These are phyloP conservation scores for Cytospora mali DNA, from an alignment of 2,329 filamentous ascomycete species.

Conservation along the genomic window DNA sequence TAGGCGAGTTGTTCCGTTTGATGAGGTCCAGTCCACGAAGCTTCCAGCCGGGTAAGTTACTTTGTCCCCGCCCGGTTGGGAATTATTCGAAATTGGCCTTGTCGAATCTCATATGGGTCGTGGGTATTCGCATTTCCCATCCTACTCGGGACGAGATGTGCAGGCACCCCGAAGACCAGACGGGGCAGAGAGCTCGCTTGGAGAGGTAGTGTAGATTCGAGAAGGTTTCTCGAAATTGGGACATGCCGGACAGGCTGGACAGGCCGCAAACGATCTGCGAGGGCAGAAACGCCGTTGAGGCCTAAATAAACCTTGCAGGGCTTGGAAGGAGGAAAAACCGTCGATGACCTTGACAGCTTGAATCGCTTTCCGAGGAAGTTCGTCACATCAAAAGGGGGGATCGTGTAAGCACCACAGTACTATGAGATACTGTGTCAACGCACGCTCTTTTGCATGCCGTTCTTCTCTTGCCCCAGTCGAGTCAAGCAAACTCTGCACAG, in stretches of 20 bases:
- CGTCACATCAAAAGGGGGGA: background rate
- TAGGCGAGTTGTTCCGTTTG: conserved; percentile 27
- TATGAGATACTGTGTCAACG: background rate
- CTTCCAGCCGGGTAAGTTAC: background rate
- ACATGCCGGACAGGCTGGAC: background rate
- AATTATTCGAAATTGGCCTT: background rate
- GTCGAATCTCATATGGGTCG: background rate
- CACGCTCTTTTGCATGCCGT: background rate
- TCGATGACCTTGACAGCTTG: background rate
- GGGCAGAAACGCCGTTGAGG: conserved; percentile 8
- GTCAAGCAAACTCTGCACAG: background rate
- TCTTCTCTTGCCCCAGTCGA: background rate
- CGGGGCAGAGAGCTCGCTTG: background rate
- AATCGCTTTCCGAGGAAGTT: background rate
- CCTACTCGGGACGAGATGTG: background rate
- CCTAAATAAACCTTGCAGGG: background rate
- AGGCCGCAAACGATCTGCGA: background rate
- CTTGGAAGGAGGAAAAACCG: no score
- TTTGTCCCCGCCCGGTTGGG: background rate
- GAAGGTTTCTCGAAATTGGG: background rate
- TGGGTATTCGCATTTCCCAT: background rate
- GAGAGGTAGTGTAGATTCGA: no score
- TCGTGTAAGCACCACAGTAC: background rate
- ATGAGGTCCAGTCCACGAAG: conserved; percentile 14
- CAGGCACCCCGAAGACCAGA: background rate